A percentile compares a stretch with the other conserved stretches of the same genome.
These are phyloP conservation scores for Linaria vulgaris DNA, from an alignment of 257 asterid genomes.

Conservation along the genomic window DNA sequence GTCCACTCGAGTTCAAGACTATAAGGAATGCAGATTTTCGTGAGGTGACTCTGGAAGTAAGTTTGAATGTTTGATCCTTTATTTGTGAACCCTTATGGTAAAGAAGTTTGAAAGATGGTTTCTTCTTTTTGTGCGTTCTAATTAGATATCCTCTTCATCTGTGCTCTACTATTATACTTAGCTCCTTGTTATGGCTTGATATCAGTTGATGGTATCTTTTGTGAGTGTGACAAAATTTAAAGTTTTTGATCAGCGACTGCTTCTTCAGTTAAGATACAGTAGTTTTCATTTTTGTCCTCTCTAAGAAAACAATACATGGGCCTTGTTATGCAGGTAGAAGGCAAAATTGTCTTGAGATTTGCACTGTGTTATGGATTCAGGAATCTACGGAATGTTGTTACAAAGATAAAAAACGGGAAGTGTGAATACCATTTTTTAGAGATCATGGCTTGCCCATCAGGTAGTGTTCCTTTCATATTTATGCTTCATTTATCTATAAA, in stretches of 20 bases:
- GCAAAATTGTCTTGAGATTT: constrained; percentile 73
- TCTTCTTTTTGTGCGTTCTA: constrained; percentile 18
- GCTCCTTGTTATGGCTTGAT: neutral
- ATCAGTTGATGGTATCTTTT: constrained; percentile 7
- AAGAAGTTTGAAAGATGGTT: neutral
- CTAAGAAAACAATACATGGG: constrained; percentile 1
- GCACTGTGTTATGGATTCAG: constrained; percentile 96
- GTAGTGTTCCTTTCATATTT: constrained; percentile 31
- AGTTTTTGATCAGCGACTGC: neutral
- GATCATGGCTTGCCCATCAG: constrained; percentile 99
- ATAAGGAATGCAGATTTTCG: constrained; percentile 83
- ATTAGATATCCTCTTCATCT: neutral
- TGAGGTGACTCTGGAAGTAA: constrained; percentile 85
- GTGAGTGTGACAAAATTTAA: constrained; percentile 1
- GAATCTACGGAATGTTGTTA: constrained; percentile 82
- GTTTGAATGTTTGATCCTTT: constrained; percentile 33
- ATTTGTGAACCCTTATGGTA: constrained; percentile 13
- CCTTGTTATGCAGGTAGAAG: constrained; percentile 59
- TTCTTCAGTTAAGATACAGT: neutral
- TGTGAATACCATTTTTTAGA: constrained; percentile 89
- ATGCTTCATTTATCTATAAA: neutral
- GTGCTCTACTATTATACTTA: neutral
- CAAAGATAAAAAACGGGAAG: constrained; percentile 81
- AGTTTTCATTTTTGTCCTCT: neutral
- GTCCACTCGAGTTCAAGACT: constrained; percentile 74